Conservation (phyloP, 2,329 filamentous ascomycete genomes). For the Xylariaceae sp. region DNA sequence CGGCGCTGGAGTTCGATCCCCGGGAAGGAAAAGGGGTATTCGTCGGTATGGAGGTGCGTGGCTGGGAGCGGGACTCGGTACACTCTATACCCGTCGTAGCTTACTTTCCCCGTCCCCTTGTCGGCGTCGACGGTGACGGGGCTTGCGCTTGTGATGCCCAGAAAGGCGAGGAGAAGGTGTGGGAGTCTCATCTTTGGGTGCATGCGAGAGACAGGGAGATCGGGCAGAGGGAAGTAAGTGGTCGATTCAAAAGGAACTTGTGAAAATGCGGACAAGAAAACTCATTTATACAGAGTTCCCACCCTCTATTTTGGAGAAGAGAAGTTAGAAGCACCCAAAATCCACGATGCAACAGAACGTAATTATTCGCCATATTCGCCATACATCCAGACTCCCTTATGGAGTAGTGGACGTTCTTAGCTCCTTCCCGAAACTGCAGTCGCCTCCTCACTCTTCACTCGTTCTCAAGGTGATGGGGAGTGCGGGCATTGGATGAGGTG, state of each 20-base stretch:
- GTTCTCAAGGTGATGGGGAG: no score
- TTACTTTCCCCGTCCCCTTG: no score
- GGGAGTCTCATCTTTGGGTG: conserved; percentile 19
- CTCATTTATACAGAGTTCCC: neutral
- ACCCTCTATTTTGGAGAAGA: conserved; percentile 2
- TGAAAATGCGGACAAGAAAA: neutral
- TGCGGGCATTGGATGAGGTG: no score
- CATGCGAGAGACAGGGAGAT: no score
- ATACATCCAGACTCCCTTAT: no score
- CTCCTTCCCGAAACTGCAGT: conserved; percentile 25
- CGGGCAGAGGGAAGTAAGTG: no score
- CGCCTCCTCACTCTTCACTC: no score
- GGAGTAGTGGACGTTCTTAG: no score
- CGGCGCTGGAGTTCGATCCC: conserved; percentile 25
- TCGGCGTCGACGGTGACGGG: neutral
- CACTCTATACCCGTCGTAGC: conserved; percentile 32
- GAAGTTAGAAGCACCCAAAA: conserved; percentile 1
- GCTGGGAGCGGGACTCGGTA: conserved; percentile 23
- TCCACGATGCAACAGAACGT: conserved; percentile 15
- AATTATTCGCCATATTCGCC: conserved; percentile 8
- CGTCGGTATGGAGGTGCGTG: conserved; percentile 5
- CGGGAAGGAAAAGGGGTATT: conserved; percentile 19
- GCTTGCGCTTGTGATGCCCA: conserved; percentile 1
- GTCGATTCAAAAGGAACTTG: neutral
- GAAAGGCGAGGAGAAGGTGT: conserved; percentile 10